Evolutionary conservation across 1,284 basidiomycete genomes (phyloP), one percentile per base, ranked within the genome.

Genomic region (Ceratobasidium sp.): DNA sequence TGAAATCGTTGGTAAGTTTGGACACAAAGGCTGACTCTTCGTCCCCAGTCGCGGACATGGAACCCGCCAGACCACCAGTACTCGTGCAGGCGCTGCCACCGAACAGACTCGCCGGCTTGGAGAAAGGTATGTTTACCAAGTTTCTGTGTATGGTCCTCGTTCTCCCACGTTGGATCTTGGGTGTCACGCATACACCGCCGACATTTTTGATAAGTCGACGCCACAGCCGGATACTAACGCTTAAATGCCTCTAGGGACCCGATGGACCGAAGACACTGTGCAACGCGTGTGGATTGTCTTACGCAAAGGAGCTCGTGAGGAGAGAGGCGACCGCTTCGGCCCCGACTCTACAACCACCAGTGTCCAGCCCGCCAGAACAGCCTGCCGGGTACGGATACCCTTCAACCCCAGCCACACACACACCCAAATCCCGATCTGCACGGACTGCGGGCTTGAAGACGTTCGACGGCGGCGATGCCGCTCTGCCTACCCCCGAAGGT

Each of bases 41-140:
- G 21, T n/a, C 18, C 41, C 10, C 55, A 70, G 67, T n/a, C 67
- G 18, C 53, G 67, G 1, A 53, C 67, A 32, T 70, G 67, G 67
- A 70, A 70, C 50, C 67, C 67, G 41, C 67, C 67, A 46, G 67
- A 70, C 67, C 67, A 70, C 45, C 67, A 70, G 53, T 70, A 70
- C 21, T 46, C 55, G 45, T 70, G 67, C 67, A 70, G 55, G 30
- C 67, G 67, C 18, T 70, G 67, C 55, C 53, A 70, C 23, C 39
- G 67, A 32, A 70, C 67, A 16, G 67, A 70, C 23, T 70, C 67
- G 16, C 67, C 67, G 28, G 67, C 67, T 18, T 70, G 67, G 67
- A 57, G 67, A 57, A 70, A 70, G 67, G 67, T 69, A 12, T 23
- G 50, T 60, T 57, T 57, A 34, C 34, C 48, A 34, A 18, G 10